phyloP scores from a whole-genome alignment of 164 flowering plant genomes.

The Buxus sempervirens region DNA sequence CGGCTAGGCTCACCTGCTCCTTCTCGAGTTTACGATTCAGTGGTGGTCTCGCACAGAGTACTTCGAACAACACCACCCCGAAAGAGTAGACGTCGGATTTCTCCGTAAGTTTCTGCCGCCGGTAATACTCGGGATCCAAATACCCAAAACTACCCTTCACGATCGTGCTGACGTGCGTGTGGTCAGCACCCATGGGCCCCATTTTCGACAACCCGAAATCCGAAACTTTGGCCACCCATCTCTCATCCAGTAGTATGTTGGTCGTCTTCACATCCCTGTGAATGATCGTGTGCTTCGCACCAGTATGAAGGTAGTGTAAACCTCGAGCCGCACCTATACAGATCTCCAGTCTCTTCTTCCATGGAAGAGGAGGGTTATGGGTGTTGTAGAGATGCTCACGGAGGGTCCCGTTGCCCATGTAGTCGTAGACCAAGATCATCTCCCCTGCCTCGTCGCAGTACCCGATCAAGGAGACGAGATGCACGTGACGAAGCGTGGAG shows the following conservation, averaged over 20 bases:
- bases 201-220: slow-evolving; percentile 48
- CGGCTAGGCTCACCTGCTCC: not conserved
- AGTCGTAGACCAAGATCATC: slow-evolving; percentile 46
- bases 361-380: slow-evolving; percentile 20
- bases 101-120: not conserved
- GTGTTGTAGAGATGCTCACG: slow-evolving; percentile 30
- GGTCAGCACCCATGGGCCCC: slow-evolving; percentile 10
- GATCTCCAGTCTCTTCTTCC: slow-evolving; percentile 38
- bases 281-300: slow-evolving; percentile 29
- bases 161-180: slow-evolving; percentile 31
- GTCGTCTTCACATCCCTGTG: slow-evolving; percentile 49
- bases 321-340: slow-evolving; percentile 44
- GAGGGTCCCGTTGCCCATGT: slow-evolving; percentile 36
- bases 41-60: not conserved
- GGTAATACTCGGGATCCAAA: not conserved
- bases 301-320: slow-evolving; percentile 39
- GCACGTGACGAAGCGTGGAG: slow-evolving; percentile 35
- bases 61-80: not conserved
- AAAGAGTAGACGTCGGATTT: not conserved
- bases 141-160: slow-evolving; percentile 27
- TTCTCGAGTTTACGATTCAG: not conserved
- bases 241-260: slow-evolving; percentile 39
- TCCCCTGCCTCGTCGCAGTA: slow-evolving; percentile 32
- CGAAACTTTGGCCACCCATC: slow-evolving; percentile 41
- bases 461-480: slow-evolving; percentile 43